phyloP scores from a whole-genome alignment of 2,329 filamentous ascomycete genomes.

The Hypoxylon sp. region DNA sequence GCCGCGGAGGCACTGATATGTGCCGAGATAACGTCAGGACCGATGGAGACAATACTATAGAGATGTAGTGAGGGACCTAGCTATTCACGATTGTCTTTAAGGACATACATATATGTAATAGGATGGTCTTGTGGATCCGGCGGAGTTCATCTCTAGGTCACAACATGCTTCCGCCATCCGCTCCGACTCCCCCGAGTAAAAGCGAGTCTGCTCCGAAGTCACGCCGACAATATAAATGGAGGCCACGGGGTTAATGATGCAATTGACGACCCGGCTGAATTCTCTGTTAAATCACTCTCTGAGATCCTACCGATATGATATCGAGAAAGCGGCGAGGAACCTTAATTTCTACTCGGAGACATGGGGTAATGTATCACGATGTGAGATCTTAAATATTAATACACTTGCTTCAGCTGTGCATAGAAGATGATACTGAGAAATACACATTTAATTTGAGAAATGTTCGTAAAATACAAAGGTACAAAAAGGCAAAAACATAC shows the following conservation, averaged over 20 bases:
- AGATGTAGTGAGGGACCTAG: too few relatives aligned
- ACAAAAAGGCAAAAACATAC: too few relatives aligned
- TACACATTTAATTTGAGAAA: too few relatives aligned
- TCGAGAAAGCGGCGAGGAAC: neutral
- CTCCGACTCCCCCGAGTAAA: conserved; percentile 1
- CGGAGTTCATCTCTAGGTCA: neutral
- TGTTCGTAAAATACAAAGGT: too few relatives aligned
- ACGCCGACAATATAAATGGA: conserved; percentile 1
- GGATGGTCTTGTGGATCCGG: neutral
- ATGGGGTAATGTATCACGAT: neutral
- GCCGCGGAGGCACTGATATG: too few relatives aligned
- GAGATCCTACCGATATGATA: neutral
- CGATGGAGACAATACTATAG: too few relatives aligned
- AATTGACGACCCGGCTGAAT: neutral
- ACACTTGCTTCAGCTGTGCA: neutral
- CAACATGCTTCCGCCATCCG: neutral
- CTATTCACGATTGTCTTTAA: too few relatives aligned
- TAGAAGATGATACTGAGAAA: too few relatives aligned
- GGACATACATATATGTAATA: too few relatives aligned
- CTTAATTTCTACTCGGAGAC: neutral
- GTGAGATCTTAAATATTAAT: neutral
- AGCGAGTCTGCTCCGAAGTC: conserved; percentile 6
- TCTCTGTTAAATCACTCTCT: neutral
- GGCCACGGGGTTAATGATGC: neutral
- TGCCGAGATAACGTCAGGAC: too few relatives aligned